Percentiles rank a stretch among this genome's conserved stretches.
These are phyloP conservation scores for Protomyces inouyei DNA, from an alignment of 1,139 yeast species.

Conservation along the genomic window DNA sequence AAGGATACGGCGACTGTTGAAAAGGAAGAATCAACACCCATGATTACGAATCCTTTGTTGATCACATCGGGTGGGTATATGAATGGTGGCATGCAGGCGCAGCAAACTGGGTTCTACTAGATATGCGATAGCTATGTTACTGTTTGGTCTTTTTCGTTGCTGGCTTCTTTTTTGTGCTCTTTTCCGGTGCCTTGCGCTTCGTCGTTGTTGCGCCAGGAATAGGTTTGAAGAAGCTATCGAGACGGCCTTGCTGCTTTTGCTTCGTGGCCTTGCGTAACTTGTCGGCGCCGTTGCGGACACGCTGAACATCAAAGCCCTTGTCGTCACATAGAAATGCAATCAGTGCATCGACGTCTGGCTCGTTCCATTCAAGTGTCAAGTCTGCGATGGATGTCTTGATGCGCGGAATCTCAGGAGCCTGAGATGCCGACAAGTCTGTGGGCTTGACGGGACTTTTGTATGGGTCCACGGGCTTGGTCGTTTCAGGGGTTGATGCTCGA, in stretches of 20 bases:
- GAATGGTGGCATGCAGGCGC: slow-evolving; percentile 27
- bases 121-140: background rate
- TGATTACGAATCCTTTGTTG: slow-evolving; percentile 36
- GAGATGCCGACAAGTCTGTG: slow-evolving; percentile 17
- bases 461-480: background rate
- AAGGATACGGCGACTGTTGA: slow-evolving; percentile 52
- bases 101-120: slow-evolving; percentile 35
- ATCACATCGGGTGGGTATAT: slow-evolving; percentile 39
- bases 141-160: slow-evolving; percentile 21
- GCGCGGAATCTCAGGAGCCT: slow-evolving; percentile 21
- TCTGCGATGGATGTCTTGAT: slow-evolving; percentile 48
- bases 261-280: slow-evolving; percentile 78
- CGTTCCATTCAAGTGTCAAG: slow-evolving; percentile 60
- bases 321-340: slow-evolving; percentile 65
- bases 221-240: slow-evolving; percentile 84
- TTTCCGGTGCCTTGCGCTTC: slow-evolving; percentile 32
- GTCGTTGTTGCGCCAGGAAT: slow-evolving; percentile 42
- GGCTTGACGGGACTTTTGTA: slow-evolving; percentile 17
- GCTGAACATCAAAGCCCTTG: slow-evolving; percentile 86
- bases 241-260: slow-evolving; percentile 81
- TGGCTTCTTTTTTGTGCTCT: slow-evolving; percentile 33
- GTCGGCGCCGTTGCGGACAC: slow-evolving; percentile 81
- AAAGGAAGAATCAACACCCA: slow-evolving; percentile 45
- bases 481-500: background rate
- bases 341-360: slow-evolving; percentile 72